phyloP scores from a whole-genome alignment of 192 early-diverging fungal genomes.

The Coemansia sp. region DNA sequence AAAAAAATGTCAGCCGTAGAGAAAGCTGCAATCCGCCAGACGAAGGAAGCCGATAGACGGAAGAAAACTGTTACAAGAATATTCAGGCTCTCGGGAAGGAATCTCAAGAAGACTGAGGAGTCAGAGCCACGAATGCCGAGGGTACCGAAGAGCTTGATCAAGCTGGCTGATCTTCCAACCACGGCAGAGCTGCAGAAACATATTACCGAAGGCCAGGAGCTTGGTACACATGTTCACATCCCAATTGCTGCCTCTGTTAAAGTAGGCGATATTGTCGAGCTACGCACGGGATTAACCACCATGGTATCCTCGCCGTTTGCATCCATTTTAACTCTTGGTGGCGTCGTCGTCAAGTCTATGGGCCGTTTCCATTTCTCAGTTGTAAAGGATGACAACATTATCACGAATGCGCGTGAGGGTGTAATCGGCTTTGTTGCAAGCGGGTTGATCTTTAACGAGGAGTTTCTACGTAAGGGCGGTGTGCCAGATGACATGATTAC shows the following conservation, averaged over 20 bases:
- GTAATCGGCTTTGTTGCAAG: conserved; percentile 41
- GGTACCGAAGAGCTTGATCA: conserved; percentile 12
- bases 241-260: conserved; percentile 31
- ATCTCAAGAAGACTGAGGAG: too few species aligned
- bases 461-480: conserved; percentile 24
- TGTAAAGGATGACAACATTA: background rate
- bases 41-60: background rate
- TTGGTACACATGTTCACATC: conserved; percentile 12
- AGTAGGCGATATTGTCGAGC: conserved; percentile 46
- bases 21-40: background rate
- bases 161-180: conserved; percentile 8
- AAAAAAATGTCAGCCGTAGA: background rate
- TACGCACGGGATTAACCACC: conserved; percentile 6
- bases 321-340: background rate
- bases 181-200: conserved; percentile 12
- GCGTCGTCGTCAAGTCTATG: conserved; percentile 33
- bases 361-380: conserved; percentile 47
- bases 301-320: background rate
- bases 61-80: too few species aligned
- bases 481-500: conserved; percentile 7
- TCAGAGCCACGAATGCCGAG: background rate
- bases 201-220: conserved; percentile 4
- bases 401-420: conserved; percentile 26
- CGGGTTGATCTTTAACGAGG: conserved; percentile 39
- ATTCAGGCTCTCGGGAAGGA: too few species aligned